These are phyloP conservation scores for Backusella circina DNA, from an alignment of 192 early-diverging fungal species.

Conservation along the genomic window DNA sequence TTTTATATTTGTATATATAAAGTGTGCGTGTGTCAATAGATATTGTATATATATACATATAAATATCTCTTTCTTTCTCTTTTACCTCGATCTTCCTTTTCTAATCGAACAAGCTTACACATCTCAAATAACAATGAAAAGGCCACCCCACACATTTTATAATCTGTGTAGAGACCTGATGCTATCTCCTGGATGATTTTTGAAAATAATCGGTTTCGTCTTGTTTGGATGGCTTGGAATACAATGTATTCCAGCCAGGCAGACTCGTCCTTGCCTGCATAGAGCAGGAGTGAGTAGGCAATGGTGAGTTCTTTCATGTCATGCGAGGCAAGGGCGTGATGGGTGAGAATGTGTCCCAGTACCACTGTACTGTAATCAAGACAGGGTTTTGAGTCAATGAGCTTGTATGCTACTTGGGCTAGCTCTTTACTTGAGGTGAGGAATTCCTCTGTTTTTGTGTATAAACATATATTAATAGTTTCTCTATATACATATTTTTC, in stretches of 20 bases:
- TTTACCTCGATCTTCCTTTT: constrained; percentile 49
- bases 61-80: background rate
- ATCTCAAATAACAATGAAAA: constrained; percentile 61
- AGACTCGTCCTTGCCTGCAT: constrained; percentile 45
- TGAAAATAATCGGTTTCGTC: constrained; percentile 32
- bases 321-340: constrained; percentile 17
- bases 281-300: constrained; percentile 40
- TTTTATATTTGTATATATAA: too few species aligned
- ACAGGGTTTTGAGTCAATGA: constrained; percentile 49
- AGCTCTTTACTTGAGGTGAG: constrained; percentile 37
- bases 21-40: too few species aligned
- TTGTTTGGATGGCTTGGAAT: background rate
- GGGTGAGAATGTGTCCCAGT: constrained; percentile 25
- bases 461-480: background rate
- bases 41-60: too few species aligned
- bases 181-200: constrained; percentile 49
- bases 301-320: constrained; percentile 38
- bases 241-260: constrained; percentile 41
- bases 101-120: constrained; percentile 50
- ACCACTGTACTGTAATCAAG: constrained; percentile 30
- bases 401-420: constrained; percentile 43
- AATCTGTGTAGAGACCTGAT: constrained; percentile 8
- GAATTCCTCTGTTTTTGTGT: constrained; percentile 39
- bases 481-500: background rate
- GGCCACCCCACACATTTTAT: constrained; percentile 39